phyloP scores from a whole-genome alignment of 305 asterid genomes.

The Solanum aculeatissimum region DNA sequence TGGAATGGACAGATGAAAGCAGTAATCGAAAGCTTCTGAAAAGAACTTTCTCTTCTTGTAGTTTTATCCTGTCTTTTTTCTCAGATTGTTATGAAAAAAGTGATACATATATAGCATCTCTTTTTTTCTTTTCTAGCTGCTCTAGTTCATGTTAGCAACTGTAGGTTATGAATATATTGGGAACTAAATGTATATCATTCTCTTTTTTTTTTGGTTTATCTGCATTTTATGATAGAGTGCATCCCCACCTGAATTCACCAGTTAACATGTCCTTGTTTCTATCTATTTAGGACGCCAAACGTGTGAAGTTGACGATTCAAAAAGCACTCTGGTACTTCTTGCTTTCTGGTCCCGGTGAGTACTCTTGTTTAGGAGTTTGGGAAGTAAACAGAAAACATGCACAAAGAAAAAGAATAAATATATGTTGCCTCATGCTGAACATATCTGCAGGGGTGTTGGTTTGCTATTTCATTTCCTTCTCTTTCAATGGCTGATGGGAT shows the following conservation, averaged over 20 bases:
- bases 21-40: neutral
- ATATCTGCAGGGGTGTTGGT: neutral
- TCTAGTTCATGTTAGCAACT: neutral
- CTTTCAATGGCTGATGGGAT: slow-evolving; percentile 10
- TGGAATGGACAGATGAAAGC: neutral
- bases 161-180: neutral
- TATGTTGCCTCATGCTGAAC: neutral
- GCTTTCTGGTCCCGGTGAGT: neutral
- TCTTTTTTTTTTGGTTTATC: neutral
- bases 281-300: neutral
- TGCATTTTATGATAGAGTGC: neutral
- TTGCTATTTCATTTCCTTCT: neutral
- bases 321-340: neutral
- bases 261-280: neutral
- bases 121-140: neutral
- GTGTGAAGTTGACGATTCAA: neutral
- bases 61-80: neutral
- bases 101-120: neutral
- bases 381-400: neutral
- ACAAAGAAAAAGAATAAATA: neutral
- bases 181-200: neutral
- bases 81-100: neutral
- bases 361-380: neutral
- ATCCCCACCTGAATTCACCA: neutral
- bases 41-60: neutral